Conservation (phyloP, 306 rosid species). For the Inga leiocalycina region DNA sequence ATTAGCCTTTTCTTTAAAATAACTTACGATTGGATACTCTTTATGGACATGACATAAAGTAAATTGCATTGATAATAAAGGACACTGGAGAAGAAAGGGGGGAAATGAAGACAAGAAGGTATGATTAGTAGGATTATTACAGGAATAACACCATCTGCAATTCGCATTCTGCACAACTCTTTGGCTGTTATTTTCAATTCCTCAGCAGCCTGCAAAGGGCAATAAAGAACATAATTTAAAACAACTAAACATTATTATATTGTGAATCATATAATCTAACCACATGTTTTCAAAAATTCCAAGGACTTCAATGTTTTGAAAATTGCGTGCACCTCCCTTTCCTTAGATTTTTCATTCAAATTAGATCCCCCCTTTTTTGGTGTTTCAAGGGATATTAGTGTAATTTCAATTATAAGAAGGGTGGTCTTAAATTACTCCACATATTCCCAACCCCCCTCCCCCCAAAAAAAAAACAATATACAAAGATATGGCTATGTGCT, state of each 20-base stretch:
- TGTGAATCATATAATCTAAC: background rate
- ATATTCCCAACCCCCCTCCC: background rate
- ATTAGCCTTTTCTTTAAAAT: slow-evolving; percentile 2
- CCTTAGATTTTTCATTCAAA: background rate
- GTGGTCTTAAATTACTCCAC: background rate
- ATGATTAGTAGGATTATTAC: slow-evolving; percentile 58
- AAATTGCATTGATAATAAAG: background rate
- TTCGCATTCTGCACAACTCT: slow-evolving; percentile 65
- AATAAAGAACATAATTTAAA: slow-evolving; percentile 26
- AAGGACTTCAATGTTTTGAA: slow-evolving; percentile 3
- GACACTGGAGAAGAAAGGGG: background rate
- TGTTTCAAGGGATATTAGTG: background rate
- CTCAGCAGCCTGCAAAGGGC: slow-evolving; percentile 80
- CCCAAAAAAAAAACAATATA: background rate
- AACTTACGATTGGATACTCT: slow-evolving; percentile 9
- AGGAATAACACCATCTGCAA: slow-evolving; percentile 88
- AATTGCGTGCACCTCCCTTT: background rate
- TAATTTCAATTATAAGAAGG: background rate
- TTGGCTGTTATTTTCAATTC: slow-evolving; percentile 78
- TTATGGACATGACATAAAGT: slow-evolving; percentile 2
- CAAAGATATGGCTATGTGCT: slow-evolving; percentile 11
- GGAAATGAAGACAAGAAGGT: background rate
- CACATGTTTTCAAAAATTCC: background rate
- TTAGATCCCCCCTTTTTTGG: background rate
- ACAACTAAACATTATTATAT: background rate